Percentiles rank a stretch among this genome's conserved stretches.
Evolutionary conservation across 305 asterid genomes (phyloP).

Genomic region (Fraxinus floribunda): DNA sequence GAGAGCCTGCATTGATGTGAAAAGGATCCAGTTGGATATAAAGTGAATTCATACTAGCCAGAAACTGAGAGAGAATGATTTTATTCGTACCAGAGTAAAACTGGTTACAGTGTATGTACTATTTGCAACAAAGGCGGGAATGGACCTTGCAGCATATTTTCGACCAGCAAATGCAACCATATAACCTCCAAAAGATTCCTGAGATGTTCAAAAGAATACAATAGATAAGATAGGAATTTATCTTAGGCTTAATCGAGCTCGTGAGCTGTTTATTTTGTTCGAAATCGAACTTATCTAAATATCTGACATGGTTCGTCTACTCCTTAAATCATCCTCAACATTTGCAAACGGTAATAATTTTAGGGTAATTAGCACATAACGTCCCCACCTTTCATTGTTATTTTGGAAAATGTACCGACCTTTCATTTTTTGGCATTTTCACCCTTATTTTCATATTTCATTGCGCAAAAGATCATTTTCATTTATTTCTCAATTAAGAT

Average conservation of each 20-base stretch:
- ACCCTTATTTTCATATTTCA: too few relatives aligned
- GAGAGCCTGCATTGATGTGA: slow-evolving; percentile 51
- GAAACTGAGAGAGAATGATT: background rate
- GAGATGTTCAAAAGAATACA: slow-evolving; percentile 7
- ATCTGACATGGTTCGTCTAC: background rate
- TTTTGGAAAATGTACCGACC: too few relatives aligned
- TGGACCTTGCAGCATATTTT: slow-evolving; percentile 81
- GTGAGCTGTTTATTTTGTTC: background rate
- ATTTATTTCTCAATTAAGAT: too few relatives aligned
- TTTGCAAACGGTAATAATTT: background rate
- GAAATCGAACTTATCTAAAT: background rate
- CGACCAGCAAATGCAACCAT: slow-evolving; percentile 97
- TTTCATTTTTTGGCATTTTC: too few relatives aligned
- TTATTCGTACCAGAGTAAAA: slow-evolving; percentile 76
- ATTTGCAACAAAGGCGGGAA: slow-evolving; percentile 77
- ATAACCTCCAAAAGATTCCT: slow-evolving; percentile 84
- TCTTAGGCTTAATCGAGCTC: background rate
- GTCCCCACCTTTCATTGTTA: too few relatives aligned
- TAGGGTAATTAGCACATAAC: background rate
- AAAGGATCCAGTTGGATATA: slow-evolving; percentile 2
- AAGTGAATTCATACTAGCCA: background rate
- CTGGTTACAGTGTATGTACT: slow-evolving; percentile 65
- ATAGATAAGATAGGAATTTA: background rate
- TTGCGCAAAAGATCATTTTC: too few relatives aligned
- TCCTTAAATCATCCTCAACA: background rate